Base-by-base conservation (phyloP, 179 eudicot species). In the Carnegiea gigantea region DNA sequence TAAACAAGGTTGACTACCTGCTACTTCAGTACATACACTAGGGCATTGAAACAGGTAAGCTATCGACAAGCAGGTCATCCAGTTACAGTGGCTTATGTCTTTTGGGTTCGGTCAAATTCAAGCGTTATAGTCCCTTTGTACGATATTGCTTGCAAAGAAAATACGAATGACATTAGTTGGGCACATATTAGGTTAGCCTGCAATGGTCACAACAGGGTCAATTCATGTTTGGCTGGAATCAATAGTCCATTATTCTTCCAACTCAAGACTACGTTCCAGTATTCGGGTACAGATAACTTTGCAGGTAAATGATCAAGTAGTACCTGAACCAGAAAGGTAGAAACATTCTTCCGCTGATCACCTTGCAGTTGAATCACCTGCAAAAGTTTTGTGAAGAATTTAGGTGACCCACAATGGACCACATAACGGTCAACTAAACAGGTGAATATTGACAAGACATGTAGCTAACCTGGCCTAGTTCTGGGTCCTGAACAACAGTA, bases 311-410 rank as follows among this genome's bases (percentile, higher is more conserved):
- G 68, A 62, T 23, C 68, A 28, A 54, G 20, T 15, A 51, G 78
- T 53, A 92, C 98, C 90, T 89, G 92, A 82, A 88, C 84, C n/a
- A 93, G 92, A 82, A 93, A 93, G 80, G 92, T 85, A 4, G 97
- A 91, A 0, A 92, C 97, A 81, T 93, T 92, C 93, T 93, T 93
- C 21, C 98, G 87, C 87, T 93, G 97, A 82, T 93, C 98, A 59
- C 98, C 98, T 87, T 93, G 98, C 71, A 93, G 92, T 84, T 93
- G 97, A 79, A 93, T 92, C 70, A 93, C 94, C 92, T 91, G 21
- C 21, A 75, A 5, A 51, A 3, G 8, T 67, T 67, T 17, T 21
- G n/a, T 2, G 18, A 26, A 12, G 18, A 9, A 24, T 26, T 23
- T 67, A 67, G 17, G 38, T 67, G 18, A 24, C 14, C 38, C 17